Conservation (phyloP, 1,139 yeast species). For the Arxiozyma telluris region DNA sequence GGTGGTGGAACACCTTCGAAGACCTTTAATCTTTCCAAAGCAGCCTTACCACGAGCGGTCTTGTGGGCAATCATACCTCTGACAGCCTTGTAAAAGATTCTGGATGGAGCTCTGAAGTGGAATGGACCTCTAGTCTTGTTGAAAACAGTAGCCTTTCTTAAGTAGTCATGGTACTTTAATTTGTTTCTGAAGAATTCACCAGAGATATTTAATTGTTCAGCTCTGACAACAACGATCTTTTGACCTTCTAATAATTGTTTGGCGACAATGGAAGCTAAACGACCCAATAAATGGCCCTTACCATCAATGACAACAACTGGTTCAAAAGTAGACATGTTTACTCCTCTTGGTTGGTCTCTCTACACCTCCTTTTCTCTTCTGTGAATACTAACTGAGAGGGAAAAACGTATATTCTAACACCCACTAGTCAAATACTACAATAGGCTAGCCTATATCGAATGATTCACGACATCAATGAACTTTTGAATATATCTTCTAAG, state of each 20-base stretch:
- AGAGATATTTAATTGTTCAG: slow-evolving; percentile 97
- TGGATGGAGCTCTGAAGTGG: slow-evolving; percentile 99
- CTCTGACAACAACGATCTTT: slow-evolving; percentile 94
- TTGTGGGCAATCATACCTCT: slow-evolving; percentile 99
- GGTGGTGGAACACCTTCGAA: slow-evolving; percentile 99
- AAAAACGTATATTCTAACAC: neutral
- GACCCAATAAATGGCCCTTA: slow-evolving; percentile 99
- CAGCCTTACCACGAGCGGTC: slow-evolving; percentile 99
- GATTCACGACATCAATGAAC: neutral
- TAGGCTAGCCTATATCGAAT: neutral
- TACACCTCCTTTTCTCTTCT: neutral
- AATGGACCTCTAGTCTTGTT: slow-evolving; percentile 99
- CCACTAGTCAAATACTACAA: neutral
- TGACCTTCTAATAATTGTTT: slow-evolving; percentile 98
- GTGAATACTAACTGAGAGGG: no score
- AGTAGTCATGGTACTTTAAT: slow-evolving; percentile 99
- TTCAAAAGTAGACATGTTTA: slow-evolving; percentile 79
- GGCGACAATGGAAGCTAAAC: slow-evolving; percentile 98
- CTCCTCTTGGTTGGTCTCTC: slow-evolving; percentile 18
- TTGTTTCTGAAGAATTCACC: slow-evolving; percentile 99
- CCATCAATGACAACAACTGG: slow-evolving; percentile 97
- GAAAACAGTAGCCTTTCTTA: slow-evolving; percentile 98
- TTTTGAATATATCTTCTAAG: neutral
- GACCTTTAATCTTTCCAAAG: slow-evolving; percentile 98
- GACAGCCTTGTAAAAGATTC: slow-evolving; percentile 98